Evolutionary conservation across 2,329 filamentous ascomycete species (phyloP).

Genomic region (Alternaria panax): DNA sequence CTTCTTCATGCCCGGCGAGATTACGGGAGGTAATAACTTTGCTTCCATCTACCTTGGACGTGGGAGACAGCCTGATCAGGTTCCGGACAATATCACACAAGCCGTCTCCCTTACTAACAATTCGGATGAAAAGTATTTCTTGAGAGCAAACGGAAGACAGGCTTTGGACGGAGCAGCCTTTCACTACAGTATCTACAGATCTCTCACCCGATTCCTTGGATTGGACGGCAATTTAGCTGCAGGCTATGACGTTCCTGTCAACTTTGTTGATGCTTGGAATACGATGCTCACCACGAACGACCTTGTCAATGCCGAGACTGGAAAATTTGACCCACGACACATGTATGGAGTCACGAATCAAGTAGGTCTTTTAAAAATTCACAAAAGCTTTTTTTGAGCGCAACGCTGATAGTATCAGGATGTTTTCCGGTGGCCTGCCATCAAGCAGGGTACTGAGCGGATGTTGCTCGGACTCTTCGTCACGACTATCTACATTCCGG

Average conservation of each 20-base stretch:
- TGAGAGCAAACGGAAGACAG: not conserved
- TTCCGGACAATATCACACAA: not conserved
- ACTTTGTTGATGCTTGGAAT: constrained; percentile 64
- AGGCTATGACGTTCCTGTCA: constrained; percentile 27
- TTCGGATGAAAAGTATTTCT: not conserved
- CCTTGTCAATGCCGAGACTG: constrained; percentile 66
- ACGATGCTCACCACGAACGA: constrained; percentile 66
- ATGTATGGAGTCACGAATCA: constrained; percentile 72
- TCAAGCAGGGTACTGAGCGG: not conserved
- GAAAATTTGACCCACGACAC: constrained; percentile 68
- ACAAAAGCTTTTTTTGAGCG: not conserved
- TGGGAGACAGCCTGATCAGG: not conserved
- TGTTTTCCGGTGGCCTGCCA: not conserved
- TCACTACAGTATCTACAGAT: constrained; percentile 70
- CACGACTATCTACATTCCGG: not conserved
- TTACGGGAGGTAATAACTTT: constrained; percentile 68
- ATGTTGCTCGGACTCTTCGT: not conserved
- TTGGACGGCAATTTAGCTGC: constrained; percentile 57
- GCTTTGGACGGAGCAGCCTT: constrained; percentile 68
- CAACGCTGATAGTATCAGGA: not conserved
- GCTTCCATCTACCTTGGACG: constrained; percentile 51
- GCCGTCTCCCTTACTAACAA: not conserved
- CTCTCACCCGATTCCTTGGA: constrained; percentile 67
- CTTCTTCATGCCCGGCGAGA: constrained; percentile 70
- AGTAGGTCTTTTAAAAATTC: constrained; percentile 68